phyloP scores from a whole-genome alignment of 306 rosid genomes.

The Casuarina glauca region DNA sequence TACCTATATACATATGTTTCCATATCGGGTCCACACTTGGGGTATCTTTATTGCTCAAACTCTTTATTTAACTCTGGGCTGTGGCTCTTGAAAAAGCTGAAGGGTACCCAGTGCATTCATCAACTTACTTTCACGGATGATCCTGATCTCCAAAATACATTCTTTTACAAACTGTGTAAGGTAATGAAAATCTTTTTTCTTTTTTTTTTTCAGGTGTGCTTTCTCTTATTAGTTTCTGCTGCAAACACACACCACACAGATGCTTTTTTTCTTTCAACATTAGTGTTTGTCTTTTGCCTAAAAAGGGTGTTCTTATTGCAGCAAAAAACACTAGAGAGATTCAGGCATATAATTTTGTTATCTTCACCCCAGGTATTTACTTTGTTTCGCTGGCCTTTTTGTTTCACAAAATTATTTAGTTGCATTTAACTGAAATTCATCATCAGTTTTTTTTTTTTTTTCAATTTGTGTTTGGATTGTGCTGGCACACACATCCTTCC shows the following conservation, averaged over 20 bases:
- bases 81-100: constrained; percentile 91
- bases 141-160: constrained; percentile 83
- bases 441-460: background rate
- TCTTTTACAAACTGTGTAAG: constrained; percentile 81
- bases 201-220: background rate
- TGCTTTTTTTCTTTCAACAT: background rate
- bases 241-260: background rate
- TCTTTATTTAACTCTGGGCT: constrained; percentile 89
- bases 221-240: background rate
- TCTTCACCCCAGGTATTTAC: constrained; percentile 92
- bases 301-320: constrained; percentile 36
- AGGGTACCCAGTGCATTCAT: constrained; percentile 85
- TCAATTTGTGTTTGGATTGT: background rate
- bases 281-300: background rate
- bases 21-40: constrained; percentile 96
- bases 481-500: background rate
- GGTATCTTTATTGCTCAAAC: constrained; percentile 95
- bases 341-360: constrained; percentile 74
- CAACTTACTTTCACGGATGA: constrained; percentile 94
- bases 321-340: constrained; percentile 81
- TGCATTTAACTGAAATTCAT: background rate
- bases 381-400: constrained; percentile 9
- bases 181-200: constrained; percentile 36
- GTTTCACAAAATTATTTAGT: background rate
- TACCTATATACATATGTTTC: constrained; percentile 78